Base-by-base conservation (phyloP, 2,329 filamentous ascomycete genomes). In the Hirsutella thompsonii region DNA sequence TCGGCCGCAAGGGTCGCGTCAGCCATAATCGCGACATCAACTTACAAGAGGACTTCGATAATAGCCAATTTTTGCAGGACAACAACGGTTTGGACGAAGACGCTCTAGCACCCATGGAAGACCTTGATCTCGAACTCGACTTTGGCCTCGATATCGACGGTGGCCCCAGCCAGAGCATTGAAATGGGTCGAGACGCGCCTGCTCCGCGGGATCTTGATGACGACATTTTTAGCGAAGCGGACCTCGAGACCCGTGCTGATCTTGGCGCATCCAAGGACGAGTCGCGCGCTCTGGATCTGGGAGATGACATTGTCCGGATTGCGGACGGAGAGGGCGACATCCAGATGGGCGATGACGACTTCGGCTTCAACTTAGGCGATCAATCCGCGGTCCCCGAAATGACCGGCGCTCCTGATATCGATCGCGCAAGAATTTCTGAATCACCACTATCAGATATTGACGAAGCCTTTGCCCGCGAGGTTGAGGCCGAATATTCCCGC, bases 141-240 rank as follows among this genome's bases (percentile, higher is more conserved):
- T 79, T 89, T 50, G 82, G 82, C 50, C 69, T 92, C 46, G 80
- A 79, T 49, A 67, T 87, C 28, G 81, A 87, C 49, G 73, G 87
- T 45, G 76, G 73, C 28, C 73, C 63, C 18, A 73, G 76, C 44
- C 64, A 65, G 45, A 92, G 81, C 53, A 80, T 95, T 44, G 92
- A 98, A 79, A 72, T 87, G 51, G 92, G 90, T 55, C 83, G 90
- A 79, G 82, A 94, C 50, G 89, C 84, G 18, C 80, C 84, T 4
- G 70, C 76, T 14, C 69, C 81, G 20, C 71, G 76, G 36, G 68
- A 77, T 2, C 63, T 81, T 18, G 84, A 85, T 48, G 80, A 85
- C 32, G 79, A 84, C 48, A 75, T 89, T 40, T 65, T 81, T 45
- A 74, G 73, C 46, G 80, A 85, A 43, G 54, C 81, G 30, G 77